Base-by-base conservation (phyloP, 768 basidiomycete species). In the Leccinum subgranulosum region DNA sequence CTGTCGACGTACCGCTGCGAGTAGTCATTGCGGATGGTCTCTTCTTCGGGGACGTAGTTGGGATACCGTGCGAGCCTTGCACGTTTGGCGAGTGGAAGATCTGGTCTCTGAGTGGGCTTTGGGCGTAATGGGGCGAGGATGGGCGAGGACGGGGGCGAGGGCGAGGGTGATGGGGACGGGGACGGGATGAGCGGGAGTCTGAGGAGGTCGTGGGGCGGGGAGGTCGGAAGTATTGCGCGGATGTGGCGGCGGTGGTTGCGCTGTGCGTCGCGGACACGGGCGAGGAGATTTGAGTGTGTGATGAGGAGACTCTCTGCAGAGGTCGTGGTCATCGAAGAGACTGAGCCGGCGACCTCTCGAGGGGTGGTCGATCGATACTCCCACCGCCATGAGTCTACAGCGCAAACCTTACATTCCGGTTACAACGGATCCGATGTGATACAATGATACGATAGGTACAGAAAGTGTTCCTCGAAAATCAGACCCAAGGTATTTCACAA, bases 11-110 rank as follows among this genome's bases (percentile, higher is more conserved):
- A 98, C 61, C 88, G 78, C 72, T 89, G 88, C 0, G 90, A 92
- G 68, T 95, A 94, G 75, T 99, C 95, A 65, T 97, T 98, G 49
- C 97, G 82, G 46, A 99, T 90, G 0, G 94, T 98, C 71, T 99
- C 96, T 69, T 99, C 96, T 60, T 94, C 92, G 1, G 91, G 87
- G 15, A 94, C 81, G 63, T 96, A 95, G 67, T 95, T 94, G 33
- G 71, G 69, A 62, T 92, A 94, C 34, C 88, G 80, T 21, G 81
- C 78, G 6, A 83, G 75, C 4, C 90, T 81, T 0, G 89, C 88
- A 4, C 84, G 83, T 69, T 94, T 94, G 6, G 84, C 80, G n/a
- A 85, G 85, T 1, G 86, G 81, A 6, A 84, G 67, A 54, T 84
- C 82, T 71, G 72, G 64, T 51, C 82, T 69, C 49, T 81, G 80